Evolutionary conservation across 768 basidiomycete species (phyloP), one percentile per base, ranked within the genome.

Genomic region (Ramaria sp.): DNA sequence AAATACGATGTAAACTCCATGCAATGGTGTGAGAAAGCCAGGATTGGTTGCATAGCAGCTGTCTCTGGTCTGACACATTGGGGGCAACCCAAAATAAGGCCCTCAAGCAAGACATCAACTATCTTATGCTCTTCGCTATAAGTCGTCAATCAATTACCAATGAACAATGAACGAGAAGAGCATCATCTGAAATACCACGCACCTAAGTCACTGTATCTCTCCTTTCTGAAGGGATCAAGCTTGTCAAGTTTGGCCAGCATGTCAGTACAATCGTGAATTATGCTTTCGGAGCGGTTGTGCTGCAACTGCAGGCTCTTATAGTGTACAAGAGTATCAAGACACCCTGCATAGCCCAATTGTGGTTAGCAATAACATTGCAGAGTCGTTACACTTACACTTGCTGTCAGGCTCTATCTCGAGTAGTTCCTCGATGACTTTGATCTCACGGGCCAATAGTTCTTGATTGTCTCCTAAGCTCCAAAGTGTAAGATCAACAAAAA

Each of bases 341-440:
- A 95, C 94, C 94, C 94, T 96, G 57, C 16, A 1, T n/a, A 32
- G 20, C 20, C 32, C 48, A 3, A 18, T 3, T 18, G 15, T 32
- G 34, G n/a, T 50, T 12, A 25, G 45, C 16, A 24, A 47, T 18
- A 22, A 16, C 3, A 36, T 16, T 27, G 8, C 2, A 47, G 5
- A 50, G 18, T 1, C 30, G 9, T 42, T 28, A 32, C 27, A 20
- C 82, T 52, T 64, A 90, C 93, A 97, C 76, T 91, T 95, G 60
- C 90, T 89, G 61, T 95, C 91, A 1, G 93, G 84, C 63, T 97
- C 89, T 58, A 92, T 84, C 32, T 85, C 81, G 25, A 94, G 70
- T 15, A 99, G 74, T 59, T 95, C 91, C 60, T 85, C 74, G 49
- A 97, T 92, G 4, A 80, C 75, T 3, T 62, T 61, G 24, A 98